These are phyloP conservation scores for Novymonas esmeraldas DNA, from an alignment of 208 protist species.

Conservation along the genomic window DNA sequence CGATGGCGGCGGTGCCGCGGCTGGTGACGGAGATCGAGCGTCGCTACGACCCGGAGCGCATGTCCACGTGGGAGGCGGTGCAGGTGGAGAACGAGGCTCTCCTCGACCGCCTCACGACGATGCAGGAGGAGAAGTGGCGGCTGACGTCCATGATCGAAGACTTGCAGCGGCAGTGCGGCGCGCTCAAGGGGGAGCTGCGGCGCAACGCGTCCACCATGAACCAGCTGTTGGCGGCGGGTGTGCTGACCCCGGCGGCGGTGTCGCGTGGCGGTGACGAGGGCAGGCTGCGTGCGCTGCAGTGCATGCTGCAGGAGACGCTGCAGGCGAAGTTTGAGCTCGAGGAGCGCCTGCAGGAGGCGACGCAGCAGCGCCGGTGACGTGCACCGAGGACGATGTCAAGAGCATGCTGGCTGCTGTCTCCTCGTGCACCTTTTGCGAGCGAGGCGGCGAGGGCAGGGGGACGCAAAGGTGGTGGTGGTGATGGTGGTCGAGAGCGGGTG, in stretches of 20 bases:
- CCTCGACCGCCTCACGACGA: conserved; percentile 39
- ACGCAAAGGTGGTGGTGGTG: too few species aligned
- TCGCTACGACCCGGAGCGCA: conserved; percentile 49
- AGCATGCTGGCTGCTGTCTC: background rate
- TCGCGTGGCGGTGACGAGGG: conserved; percentile 31
- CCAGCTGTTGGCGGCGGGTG: conserved; percentile 26
- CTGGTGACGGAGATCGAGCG: conserved; percentile 38
- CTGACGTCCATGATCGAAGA: conserved; percentile 50
- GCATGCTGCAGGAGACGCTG: conserved; percentile 65
- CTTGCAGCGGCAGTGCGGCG: conserved; percentile 35
- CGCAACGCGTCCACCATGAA: conserved; percentile 45
- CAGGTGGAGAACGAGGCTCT: conserved; percentile 69
- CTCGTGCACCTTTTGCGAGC: background rate
- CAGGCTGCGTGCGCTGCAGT: conserved; percentile 57
- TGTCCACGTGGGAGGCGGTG: conserved; percentile 53
- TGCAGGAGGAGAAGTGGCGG: conserved; percentile 70
- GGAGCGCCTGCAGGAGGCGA: conserved; percentile 41
- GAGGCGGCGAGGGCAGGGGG: too few species aligned
- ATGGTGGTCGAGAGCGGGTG: too few species aligned
- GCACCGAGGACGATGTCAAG: too few species aligned
- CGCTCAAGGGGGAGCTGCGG: conserved; percentile 34
- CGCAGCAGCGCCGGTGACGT: background rate
- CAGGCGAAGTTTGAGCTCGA: conserved; percentile 61
- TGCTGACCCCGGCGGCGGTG: conserved; percentile 23
- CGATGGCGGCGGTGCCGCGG: conserved; percentile 2